Conservation (phyloP, 345 rosid species). For the Brassica nigra region DNA sequence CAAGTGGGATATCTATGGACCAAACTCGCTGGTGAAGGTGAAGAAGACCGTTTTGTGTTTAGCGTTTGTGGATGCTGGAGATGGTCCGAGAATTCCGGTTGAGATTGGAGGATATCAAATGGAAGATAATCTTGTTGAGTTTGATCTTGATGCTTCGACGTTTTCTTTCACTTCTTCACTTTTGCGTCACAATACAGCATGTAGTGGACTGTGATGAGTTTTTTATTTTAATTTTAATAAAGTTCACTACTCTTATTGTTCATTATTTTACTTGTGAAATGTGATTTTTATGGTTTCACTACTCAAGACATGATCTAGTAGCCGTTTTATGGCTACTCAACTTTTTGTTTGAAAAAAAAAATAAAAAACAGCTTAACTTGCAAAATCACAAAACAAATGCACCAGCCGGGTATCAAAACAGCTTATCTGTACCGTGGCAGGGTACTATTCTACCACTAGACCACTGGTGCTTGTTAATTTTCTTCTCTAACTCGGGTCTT, state of each 20-base stretch:
- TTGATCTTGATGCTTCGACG: background rate
- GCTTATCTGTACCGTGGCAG: slow-evolving; percentile 66
- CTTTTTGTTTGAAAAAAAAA: too few relatives aligned
- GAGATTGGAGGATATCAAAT: background rate
- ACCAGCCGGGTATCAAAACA: slow-evolving; percentile 81
- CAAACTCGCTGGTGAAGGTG: background rate
- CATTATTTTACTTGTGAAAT: too few relatives aligned
- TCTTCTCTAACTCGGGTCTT: too few relatives aligned
- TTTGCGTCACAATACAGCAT: background rate
- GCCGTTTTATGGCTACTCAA: too few relatives aligned
- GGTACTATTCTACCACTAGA: slow-evolving; percentile 64
- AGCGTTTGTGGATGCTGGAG: background rate
- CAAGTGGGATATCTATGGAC: background rate
- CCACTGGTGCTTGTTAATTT: slow-evolving; percentile 43
- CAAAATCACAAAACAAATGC: slow-evolving; percentile 23
- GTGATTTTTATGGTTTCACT: too few relatives aligned
- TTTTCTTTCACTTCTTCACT: background rate
- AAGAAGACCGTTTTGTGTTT: background rate
- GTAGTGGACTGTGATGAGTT: background rate
- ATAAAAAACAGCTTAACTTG: too few relatives aligned
- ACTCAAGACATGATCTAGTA: too few relatives aligned
- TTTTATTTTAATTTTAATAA: background rate
- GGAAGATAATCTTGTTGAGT: background rate
- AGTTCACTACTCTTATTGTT: too few relatives aligned
- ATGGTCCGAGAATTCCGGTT: background rate